These are phyloP conservation scores for Podaxis mareebaensis DNA, from an alignment of 768 basidiomycete genomes.

Conservation along the genomic window DNA sequence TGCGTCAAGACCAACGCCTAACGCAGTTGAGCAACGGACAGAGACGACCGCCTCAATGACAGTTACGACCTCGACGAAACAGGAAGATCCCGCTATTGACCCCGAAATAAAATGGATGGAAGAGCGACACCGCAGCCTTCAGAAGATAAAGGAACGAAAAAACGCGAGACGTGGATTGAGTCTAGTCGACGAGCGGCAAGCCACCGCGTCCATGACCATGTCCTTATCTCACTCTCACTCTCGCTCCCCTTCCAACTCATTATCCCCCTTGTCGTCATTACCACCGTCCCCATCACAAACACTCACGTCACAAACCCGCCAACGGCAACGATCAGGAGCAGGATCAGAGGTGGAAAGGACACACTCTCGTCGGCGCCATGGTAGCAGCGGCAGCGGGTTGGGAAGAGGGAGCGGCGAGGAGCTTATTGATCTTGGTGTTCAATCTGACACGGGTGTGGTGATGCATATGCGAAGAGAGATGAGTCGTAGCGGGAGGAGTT, in stretches of 20 bases:
- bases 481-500: neutral
- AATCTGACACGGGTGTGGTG: neutral
- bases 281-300: neutral
- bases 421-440: neutral
- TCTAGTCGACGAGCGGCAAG: slow-evolving; percentile 7
- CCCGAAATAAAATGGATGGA: slow-evolving; percentile 30
- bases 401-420: neutral
- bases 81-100: neutral
- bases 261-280: neutral
- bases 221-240: slow-evolving; percentile 4
- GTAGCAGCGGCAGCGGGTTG: neutral
- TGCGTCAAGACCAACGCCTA: neutral
- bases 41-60: slow-evolving; percentile 10
- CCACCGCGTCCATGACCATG: neutral
- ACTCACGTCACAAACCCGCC: neutral
- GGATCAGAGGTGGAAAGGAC: neutral
- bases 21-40: no score
- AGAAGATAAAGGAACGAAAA: slow-evolving; percentile 30
- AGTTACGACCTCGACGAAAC: neutral
- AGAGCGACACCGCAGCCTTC: slow-evolving; percentile 29
- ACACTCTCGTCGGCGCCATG: neutral
- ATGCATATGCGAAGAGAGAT: slow-evolving; percentile 1
- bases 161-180: slow-evolving; percentile 24
- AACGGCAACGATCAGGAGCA: neutral
- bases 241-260: neutral